Conservation (phyloP, 75 land plant species). For the Sequoia sempervirens region DNA sequence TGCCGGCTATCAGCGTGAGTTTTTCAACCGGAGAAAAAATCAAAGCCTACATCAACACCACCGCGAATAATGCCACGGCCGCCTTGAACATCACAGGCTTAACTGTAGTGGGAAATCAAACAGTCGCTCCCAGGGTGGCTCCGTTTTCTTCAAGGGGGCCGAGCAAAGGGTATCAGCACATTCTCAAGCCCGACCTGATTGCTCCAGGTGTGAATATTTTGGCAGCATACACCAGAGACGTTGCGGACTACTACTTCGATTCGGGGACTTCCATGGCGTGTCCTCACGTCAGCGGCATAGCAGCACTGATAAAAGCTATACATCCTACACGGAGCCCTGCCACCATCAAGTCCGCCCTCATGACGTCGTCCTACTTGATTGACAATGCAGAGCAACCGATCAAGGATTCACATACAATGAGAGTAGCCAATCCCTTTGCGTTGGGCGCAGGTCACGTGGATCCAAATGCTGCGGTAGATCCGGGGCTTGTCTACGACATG, state of each 20-base stretch:
- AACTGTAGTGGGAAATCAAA: slow-evolving; percentile 4
- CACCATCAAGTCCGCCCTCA: not conserved
- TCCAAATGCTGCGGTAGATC: slow-evolving; percentile 10
- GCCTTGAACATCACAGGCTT: no score
- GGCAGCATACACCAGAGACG: slow-evolving; percentile 16
- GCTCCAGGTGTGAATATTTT: slow-evolving; percentile 40
- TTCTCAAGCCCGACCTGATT: not conserved
- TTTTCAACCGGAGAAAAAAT: slow-evolving; percentile 8
- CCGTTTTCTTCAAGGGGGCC: slow-evolving; percentile 33
- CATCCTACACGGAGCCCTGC: slow-evolving; percentile 33
- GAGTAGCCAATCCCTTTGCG: slow-evolving; percentile 35
- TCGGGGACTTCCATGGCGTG: slow-evolving; percentile 44
- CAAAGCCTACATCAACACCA: slow-evolving; percentile 19
- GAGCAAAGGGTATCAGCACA: slow-evolving; percentile 15
- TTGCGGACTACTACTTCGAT: slow-evolving; percentile 18
- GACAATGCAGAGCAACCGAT: slow-evolving; percentile 9
- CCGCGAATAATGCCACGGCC: not conserved
- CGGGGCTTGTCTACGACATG: no score
- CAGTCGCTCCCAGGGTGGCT: slow-evolving; percentile 3
- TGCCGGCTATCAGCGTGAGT: slow-evolving; percentile 15
- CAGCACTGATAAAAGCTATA: slow-evolving; percentile 15
- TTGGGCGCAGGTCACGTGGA: slow-evolving; percentile 46
- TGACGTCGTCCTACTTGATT: not conserved
- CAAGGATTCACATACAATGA: slow-evolving; percentile 42
- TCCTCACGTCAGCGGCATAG: slow-evolving; percentile 10